Evolutionary conservation across 371 early-diverging fungal species (phyloP), one percentile per base, ranked within the genome.

Genomic region (Zopfochytrium polystomum): DNA sequence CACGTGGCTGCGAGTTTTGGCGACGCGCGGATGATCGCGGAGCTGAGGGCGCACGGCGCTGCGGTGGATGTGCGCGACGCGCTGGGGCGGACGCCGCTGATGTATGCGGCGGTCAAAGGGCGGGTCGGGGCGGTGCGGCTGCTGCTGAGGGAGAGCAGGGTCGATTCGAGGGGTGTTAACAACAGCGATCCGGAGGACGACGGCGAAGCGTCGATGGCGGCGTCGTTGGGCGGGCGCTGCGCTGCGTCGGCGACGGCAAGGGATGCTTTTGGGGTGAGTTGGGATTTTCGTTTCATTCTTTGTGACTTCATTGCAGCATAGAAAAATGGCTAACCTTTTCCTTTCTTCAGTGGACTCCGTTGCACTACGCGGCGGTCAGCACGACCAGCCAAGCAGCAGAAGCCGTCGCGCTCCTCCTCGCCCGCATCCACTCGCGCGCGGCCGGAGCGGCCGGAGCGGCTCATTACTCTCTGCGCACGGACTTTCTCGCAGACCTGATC

Each of bases 31-130:
- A 57, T 57, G 56, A 30, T 66, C 11, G 22, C 31, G 13, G 5
- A 61, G 30, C 45, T 66, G n/a, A 34, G 60, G 29, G 50, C 47
- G 25, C n/a, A 22, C 1, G 51, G 62, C n/a, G 67, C 53, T 3
- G 23, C 56, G 30, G 35, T 52, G 52, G 54, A 61, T 50, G 67
- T 43, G 20, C 6, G 62, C 26, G 67, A 66, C 29, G 22, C 55
- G 25, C 30, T 57, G 23, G 62, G 62, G 27, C 25, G 67, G 18
- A 66, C 67, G 33, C 52, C 57, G 29, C 27, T 66, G 20, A 66
- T 66, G 67, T 66, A 66, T 53, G 67, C 67, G 13, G 61, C 61
- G 5, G 58, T 55, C 0, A 65, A 59, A 46, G 65, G 65, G 32
- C 58, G 52, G 46, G 48, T 26, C 29, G 59, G 59, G 23, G 60